Evolutionary conservation across 2,329 filamentous ascomycete genomes (phyloP).

Genomic region (Didymella lethalis): DNA sequence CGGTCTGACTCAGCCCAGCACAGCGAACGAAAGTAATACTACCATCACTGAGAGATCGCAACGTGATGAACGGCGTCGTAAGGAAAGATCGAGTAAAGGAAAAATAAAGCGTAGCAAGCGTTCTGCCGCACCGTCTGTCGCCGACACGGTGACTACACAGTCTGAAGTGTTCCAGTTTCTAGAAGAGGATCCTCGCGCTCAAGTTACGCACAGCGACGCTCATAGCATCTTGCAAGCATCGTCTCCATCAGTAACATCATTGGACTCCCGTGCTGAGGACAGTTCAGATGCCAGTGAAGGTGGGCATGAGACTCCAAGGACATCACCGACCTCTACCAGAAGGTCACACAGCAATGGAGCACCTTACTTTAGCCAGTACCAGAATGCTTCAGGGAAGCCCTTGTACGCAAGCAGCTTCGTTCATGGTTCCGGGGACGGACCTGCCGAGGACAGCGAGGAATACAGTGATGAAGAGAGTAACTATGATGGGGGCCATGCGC

Average conservation of each 20-base stretch:
- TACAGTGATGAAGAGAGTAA: conserved; percentile 27
- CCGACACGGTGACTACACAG: conserved; percentile 30
- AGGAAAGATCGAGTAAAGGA: conserved; percentile 30
- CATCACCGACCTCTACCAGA: conserved; percentile 41
- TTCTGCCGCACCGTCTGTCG: conserved; percentile 21
- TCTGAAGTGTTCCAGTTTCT: conserved; percentile 45
- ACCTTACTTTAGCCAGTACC: conserved; percentile 23
- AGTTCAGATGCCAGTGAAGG: conserved; percentile 35
- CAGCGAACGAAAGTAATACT: conserved; percentile 56
- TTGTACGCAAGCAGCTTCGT: conserved; percentile 46
- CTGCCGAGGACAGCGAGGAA: conserved; percentile 32
- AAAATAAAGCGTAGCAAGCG: conserved; percentile 25
- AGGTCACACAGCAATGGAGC: conserved; percentile 22
- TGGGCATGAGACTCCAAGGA: conserved; percentile 37
- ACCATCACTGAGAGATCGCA: conserved; percentile 57
- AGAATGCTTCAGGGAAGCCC: conserved; percentile 37
- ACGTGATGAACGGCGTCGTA: conserved; percentile 41
- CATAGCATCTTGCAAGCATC: conserved; percentile 28
- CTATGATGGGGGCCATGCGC: conserved; percentile 23
- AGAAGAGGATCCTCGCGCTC: conserved; percentile 23
- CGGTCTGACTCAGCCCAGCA: conserved; percentile 52
- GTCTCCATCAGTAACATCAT: conserved; percentile 33
- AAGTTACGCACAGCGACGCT: conserved; percentile 17
- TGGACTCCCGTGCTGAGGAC: conserved; percentile 30
- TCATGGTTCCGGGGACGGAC: conserved; percentile 32